Evolutionary conservation across 2,329 filamentous ascomycete genomes (phyloP).

Genomic region (Elsinoe arachidis): DNA sequence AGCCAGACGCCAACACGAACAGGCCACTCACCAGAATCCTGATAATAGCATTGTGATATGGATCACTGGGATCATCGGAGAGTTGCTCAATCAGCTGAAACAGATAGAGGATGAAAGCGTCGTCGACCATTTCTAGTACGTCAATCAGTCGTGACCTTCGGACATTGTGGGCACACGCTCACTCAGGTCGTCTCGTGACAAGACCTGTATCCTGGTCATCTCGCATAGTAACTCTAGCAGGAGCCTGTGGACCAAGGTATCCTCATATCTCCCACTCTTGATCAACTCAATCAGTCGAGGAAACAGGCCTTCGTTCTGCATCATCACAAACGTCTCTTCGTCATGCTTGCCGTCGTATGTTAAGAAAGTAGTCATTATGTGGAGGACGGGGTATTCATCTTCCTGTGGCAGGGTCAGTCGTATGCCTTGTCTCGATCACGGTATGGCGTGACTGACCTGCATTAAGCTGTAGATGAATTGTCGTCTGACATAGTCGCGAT

Average conservation of each 20-base stretch:
- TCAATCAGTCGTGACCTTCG: background rate
- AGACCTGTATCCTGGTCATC: slow-evolving; percentile 83
- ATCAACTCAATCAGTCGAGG: slow-evolving; percentile 75
- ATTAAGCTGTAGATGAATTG: slow-evolving; percentile 89
- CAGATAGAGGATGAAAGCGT: slow-evolving; percentile 74
- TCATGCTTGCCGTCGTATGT: slow-evolving; percentile 76
- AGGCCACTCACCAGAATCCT: slow-evolving; percentile 64
- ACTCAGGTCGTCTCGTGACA: slow-evolving; percentile 69
- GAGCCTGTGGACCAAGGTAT: slow-evolving; percentile 66
- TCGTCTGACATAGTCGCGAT: slow-evolving; percentile 79
- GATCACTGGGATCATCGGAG: slow-evolving; percentile 79
- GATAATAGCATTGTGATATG: slow-evolving; percentile 93
- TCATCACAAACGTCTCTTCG: slow-evolving; percentile 71
- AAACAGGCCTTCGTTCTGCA: slow-evolving; percentile 82
- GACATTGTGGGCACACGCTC: slow-evolving; percentile 20
- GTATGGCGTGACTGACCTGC: slow-evolving; percentile 38
- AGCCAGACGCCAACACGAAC: background rate
- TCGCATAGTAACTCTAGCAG: slow-evolving; percentile 88
- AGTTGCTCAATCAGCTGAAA: slow-evolving; percentile 82
- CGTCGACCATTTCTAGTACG: slow-evolving; percentile 48
- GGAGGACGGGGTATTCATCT: slow-evolving; percentile 70
- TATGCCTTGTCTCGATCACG: background rate
- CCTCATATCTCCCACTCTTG: slow-evolving; percentile 52
- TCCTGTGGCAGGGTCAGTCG: slow-evolving; percentile 48
- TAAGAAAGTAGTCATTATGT: slow-evolving; percentile 74